phyloP scores from a whole-genome alignment of 805 yeast genomes.

The Sugiyamaella valdiviana region DNA sequence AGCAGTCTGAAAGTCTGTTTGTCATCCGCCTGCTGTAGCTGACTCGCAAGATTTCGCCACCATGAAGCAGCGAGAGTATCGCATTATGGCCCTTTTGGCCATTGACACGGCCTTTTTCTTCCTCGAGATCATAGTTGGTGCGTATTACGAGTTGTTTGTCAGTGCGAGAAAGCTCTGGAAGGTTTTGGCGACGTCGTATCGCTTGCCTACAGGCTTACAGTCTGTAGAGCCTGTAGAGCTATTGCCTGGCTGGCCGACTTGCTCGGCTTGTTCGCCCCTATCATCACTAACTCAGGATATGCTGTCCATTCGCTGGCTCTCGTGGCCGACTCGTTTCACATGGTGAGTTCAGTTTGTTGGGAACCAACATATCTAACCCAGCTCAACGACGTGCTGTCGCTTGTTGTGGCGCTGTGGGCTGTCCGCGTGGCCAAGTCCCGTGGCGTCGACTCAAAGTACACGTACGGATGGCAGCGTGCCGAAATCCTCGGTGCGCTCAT shows the following conservation, averaged over 20 bases:
- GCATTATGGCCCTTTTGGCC: constrained; percentile 63
- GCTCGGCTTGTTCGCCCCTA: neutral
- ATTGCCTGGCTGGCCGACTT: too few relatives aligned
- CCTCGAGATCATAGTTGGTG: constrained; percentile 73
- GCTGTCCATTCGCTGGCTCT: constrained; percentile 90
- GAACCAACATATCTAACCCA: neutral
- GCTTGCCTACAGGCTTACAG: too few relatives aligned
- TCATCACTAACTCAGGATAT: constrained; percentile 37
- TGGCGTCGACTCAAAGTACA: constrained; percentile 80
- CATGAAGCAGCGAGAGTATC: constrained; percentile 52
- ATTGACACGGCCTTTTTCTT: constrained; percentile 81
- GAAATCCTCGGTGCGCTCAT: constrained; percentile 92
- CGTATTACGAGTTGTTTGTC: constrained; percentile 1
- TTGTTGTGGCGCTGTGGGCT: constrained; percentile 92
- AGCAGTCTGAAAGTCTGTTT: neutral
- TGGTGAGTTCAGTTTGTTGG: constrained; percentile 37
- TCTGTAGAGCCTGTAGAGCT: too few relatives aligned
- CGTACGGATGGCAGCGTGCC: constrained; percentile 98
- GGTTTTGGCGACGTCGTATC: too few relatives aligned
- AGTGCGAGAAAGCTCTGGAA: too few relatives aligned
- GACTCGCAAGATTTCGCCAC: neutral
- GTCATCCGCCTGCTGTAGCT: neutral
- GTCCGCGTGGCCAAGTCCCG: constrained; percentile 79
- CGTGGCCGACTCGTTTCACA: constrained; percentile 95
- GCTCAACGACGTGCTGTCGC: constrained; percentile 83